Base-by-base conservation (phyloP, 1,139 yeast genomes). In the Taphrina flavorubra region DNA sequence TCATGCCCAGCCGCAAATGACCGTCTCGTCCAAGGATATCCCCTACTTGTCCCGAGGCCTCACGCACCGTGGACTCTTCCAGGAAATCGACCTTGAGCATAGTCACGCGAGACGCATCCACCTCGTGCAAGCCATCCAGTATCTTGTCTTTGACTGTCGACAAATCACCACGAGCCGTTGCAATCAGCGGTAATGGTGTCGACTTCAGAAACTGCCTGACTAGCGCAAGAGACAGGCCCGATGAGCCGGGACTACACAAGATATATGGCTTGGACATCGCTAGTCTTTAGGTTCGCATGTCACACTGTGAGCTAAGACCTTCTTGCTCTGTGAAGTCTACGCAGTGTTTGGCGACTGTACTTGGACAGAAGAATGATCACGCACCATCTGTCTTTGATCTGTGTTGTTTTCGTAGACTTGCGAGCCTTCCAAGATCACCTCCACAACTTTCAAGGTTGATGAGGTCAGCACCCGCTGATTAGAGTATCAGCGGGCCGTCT, bases 191-290 rank as follows among this genome's bases (percentile, higher is more conserved):
- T 25, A 39, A 25, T 20, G 39, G 13, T 10, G 69, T 65, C 11
- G 25, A n/a, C 7, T 44, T 42, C 39, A 65, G 61, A 34, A 65
- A 47, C 10, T 59, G 53, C 11, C 69, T 37, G 16, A 55, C 62
- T 8, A 65, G 56, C 14, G 69, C 69, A 1, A 65, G 47, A 4
- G 65, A 58, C 13, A 65, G 61, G 10, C 69, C 69, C 8, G 63
- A 53, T 20, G 69, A 65, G 20, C 63, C 53, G 7, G 69, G 69
- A 20, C 58, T 53, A 16, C 60, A 56, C 16, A 65, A 57, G 13
- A 59, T 51, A 44, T 51, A 58, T n/a, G 62, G 53, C 53, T 18
- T 18, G 49, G 60, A 25, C 60, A 56, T 56, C 36, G 11, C 25
- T 13, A n/a, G 10, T 16, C 51, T n/a, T n/a, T 8, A 46, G 31